Evolutionary conservation across 305 asterid species (phyloP), one percentile per base, ranked within the genome.

Genomic region (Solanum chacoense): DNA sequence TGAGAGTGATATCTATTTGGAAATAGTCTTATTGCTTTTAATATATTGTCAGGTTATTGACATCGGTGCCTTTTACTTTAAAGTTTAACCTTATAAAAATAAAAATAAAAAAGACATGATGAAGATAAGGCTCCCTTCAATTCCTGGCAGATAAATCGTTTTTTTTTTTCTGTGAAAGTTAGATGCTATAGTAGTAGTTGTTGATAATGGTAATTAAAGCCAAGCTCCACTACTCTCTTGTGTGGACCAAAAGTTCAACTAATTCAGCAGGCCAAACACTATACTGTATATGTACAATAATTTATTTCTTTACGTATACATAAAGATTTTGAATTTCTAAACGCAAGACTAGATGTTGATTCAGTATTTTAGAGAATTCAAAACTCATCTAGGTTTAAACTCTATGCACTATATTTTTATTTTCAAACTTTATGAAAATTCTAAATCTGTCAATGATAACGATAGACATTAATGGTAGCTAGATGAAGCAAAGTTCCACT

Each of bases 41-140:
- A n/a, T 79, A 38, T 26, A 16, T 79, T 78, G 38, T 42, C 85
- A 97, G 97, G 98, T 97, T 73, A 95, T 89, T 8, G 97, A 95
- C 88, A 88, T 96, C 84, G 90, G 89, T 32, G 97, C 95, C 85
- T 95, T 97, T 89, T 97, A 96, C 89, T 94, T 94, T 94, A 95
- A 90, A 92, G 63, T 85, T 78, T 75, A 24, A 67, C 14, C 14
- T 67, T 67, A 24, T 24, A 8, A 55, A 20, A 18, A 50, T 3
- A 7, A 18, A 18, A 59, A 59, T 2, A 59, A 85, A 67, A 50
- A 93, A 93, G 89, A 74, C 93, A 63, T 86, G 90, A 32, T 5
- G 91, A 91, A 88, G 37, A 80, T 40, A 93, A 94, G 90, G 79
- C 28, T 76, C 87, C 6, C 8, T 94, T 90, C 87, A 87, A 93